These are phyloP conservation scores for Cucurbita moschata DNA, from an alignment of 306 rosid species.

Conservation along the genomic window DNA sequence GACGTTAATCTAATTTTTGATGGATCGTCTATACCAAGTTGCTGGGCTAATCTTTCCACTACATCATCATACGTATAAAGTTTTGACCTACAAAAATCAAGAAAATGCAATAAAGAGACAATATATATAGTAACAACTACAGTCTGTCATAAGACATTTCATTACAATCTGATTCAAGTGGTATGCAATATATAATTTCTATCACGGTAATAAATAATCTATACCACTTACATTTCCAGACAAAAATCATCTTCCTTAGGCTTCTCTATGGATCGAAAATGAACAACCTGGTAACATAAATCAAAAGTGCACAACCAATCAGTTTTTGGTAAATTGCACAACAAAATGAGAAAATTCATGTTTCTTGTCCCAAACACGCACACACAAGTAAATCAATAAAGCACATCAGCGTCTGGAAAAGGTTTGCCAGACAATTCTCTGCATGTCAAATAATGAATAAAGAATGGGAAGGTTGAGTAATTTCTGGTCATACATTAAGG, in stretches of 20 bases:
- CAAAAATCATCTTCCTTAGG: slow-evolving; percentile 86
- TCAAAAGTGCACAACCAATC: slow-evolving; percentile 8
- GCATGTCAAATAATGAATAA: not conserved
- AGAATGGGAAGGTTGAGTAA: not conserved
- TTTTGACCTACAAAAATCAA: slow-evolving; percentile 46
- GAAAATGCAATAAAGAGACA: slow-evolving; percentile 7
- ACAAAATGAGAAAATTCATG: not conserved
- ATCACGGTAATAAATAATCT: not conserved
- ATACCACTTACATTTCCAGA: slow-evolving; percentile 55
- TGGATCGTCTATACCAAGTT: slow-evolving; percentile 72
- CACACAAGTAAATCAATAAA: slow-evolving; percentile 6
- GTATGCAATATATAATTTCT: not conserved
- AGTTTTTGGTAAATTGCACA: slow-evolving; percentile 6
- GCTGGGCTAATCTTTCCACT: slow-evolving; percentile 68
- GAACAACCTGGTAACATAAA: slow-evolving; percentile 57
- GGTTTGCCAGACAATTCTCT: not conserved
- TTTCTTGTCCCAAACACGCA: not conserved
- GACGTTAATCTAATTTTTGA: slow-evolving; percentile 77
- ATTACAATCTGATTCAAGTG: not conserved
- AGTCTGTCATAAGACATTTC: not conserved
- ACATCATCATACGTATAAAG: slow-evolving; percentile 80
- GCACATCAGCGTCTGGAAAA: slow-evolving; percentile 6
- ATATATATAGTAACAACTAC: not conserved
- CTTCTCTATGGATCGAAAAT: slow-evolving; percentile 68
- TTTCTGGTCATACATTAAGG: not conserved